Percentiles rank a stretch among this genome's conserved stretches.
Evolutionary conservation across 225 moss, liverwort and hornwort species (phyloP).

Genomic region (Neckera pumila): DNA sequence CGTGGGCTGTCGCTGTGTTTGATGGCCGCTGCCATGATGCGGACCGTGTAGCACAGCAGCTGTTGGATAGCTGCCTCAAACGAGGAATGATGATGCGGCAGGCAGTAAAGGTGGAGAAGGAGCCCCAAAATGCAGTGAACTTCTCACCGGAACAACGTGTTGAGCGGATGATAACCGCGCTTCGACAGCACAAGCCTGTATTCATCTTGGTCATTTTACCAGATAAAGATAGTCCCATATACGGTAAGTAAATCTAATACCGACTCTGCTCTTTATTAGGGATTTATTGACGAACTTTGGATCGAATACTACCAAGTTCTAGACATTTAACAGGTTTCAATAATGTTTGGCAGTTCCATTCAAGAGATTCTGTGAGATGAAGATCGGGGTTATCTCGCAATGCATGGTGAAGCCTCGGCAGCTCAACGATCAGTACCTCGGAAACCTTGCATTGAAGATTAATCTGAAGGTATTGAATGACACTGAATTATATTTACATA

Average conservation of each 20-base stretch:
- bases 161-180: slow-evolving; percentile 23
- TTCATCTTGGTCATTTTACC: slow-evolving; percentile 73
- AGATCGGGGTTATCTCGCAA: slow-evolving; percentile 57
- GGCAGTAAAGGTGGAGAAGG: slow-evolving; percentile 23
- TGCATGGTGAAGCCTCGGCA: slow-evolving; percentile 90
- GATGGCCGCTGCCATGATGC: slow-evolving; percentile 16
- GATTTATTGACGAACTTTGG: neutral
- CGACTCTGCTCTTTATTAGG: neutral
- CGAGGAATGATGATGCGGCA: slow-evolving; percentile 55
- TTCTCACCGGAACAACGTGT: slow-evolving; percentile 53
- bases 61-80: slow-evolving; percentile 36
- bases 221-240: slow-evolving; percentile 66
- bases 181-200: slow-evolving; percentile 15
- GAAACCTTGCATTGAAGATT: slow-evolving; percentile 85
- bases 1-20: slow-evolving; percentile 80
- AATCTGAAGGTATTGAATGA: slow-evolving; percentile 11
- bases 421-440: slow-evolving; percentile 82
- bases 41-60: slow-evolving; percentile 23
- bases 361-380: slow-evolving; percentile 63
- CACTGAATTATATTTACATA: neutral
- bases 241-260: slow-evolving; percentile 25
- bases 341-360: slow-evolving; percentile 47
- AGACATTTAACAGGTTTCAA: neutral
- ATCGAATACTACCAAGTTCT: neutral
- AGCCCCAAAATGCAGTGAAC: slow-evolving; percentile 2